Evolutionary conservation across 306 rosid genomes (phyloP).

Genomic region (Cucurbita argyrosperma): DNA sequence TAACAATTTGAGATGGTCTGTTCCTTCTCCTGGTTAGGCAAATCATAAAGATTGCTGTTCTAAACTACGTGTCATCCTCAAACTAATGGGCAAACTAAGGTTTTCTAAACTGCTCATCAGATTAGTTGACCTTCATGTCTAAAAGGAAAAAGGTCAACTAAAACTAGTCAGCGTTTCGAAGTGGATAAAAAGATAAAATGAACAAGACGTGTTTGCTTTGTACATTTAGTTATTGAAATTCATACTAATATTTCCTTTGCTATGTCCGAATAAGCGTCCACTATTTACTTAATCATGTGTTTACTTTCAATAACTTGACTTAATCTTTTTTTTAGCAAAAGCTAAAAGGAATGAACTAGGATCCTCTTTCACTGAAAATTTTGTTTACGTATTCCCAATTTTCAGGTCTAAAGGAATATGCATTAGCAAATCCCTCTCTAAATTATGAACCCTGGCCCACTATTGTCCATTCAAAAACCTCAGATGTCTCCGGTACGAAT

Average conservation of each 20-base stretch:
- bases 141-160: neutral
- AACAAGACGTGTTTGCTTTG: neutral
- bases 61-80: too few relatives aligned
- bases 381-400: conserved; percentile 10
- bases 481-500: conserved; percentile 28
- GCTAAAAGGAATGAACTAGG: neutral
- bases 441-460: conserved; percentile 24
- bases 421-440: conserved; percentile 64
- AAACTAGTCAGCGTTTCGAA: neutral
- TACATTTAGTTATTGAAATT: neutral
- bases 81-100: too few relatives aligned
- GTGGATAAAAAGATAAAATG: neutral
- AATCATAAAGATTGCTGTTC: neutral
- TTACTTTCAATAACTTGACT: neutral
- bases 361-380: neutral
- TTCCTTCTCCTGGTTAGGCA: neutral
- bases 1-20: neutral
- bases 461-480: conserved; percentile 31
- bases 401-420: conserved; percentile 82
- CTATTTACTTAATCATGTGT: neutral
- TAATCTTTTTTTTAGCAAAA: neutral
- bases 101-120: neutral
- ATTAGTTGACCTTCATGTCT: neutral
- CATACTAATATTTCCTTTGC: neutral
- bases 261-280: neutral